phyloP scores from a whole-genome alignment of 2,329 filamentous ascomycete genomes.

The Monosporascus sp. region DNA sequence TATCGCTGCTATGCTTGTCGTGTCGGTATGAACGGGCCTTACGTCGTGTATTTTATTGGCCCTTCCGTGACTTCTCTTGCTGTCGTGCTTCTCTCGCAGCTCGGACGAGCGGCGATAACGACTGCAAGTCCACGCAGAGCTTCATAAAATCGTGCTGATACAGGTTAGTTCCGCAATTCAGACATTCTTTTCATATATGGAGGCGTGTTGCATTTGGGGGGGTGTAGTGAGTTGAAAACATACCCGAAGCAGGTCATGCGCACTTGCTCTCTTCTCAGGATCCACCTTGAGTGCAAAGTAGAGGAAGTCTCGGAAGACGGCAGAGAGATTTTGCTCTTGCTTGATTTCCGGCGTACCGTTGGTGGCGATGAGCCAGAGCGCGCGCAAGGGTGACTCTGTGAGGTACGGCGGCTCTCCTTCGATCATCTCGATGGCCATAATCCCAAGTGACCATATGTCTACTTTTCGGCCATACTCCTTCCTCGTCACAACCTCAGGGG shows the following conservation, averaged over 20 bases:
- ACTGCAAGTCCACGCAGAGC: constrained; percentile 64
- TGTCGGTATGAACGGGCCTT: neutral
- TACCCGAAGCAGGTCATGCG: constrained; percentile 88
- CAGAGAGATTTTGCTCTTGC: constrained; percentile 76
- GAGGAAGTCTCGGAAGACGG: constrained; percentile 85
- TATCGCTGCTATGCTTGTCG: neutral
- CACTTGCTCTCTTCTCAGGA: constrained; percentile 92
- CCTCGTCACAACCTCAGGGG: constrained; percentile 91
- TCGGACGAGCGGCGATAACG: constrained; percentile 79
- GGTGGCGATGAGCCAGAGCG: constrained; percentile 92
- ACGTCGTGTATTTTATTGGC: constrained; percentile 25
- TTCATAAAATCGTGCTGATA: constrained; percentile 75
- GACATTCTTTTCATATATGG: neutral
- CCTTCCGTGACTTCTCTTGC: constrained; percentile 75
- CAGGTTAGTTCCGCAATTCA: constrained; percentile 13
- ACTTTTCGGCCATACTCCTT: constrained; percentile 99
- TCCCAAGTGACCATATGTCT: constrained; percentile 96
- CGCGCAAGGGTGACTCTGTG: constrained; percentile 87
- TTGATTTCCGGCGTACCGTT: constrained; percentile 95
- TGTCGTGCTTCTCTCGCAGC: constrained; percentile 80
- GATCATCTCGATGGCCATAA: constrained; percentile 99
- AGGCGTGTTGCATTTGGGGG: constrained; percentile 6
- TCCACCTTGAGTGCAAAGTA: constrained; percentile 93
- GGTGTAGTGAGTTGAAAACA: constrained; percentile 33
- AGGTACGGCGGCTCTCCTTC: constrained; percentile 96